Percentiles rank a stretch among this genome's conserved stretches.
Evolutionary conservation across 2,329 filamentous ascomycete species (phyloP).

Genomic region (Fusarium succisae): DNA sequence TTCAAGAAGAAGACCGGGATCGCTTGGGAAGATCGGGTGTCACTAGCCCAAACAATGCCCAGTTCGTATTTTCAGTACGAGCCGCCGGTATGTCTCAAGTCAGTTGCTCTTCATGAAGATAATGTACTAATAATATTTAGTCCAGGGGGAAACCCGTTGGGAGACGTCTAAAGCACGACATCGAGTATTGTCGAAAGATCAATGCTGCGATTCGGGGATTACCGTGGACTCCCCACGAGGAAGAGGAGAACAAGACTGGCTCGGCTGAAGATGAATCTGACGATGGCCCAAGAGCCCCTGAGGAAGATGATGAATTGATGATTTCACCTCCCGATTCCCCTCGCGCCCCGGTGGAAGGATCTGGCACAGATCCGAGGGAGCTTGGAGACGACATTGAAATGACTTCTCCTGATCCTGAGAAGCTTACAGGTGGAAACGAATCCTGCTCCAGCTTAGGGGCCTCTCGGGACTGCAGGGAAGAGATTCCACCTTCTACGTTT

Average conservation of each 20-base stretch:
- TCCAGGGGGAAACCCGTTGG: conserved; percentile 52
- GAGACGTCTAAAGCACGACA: conserved; percentile 44
- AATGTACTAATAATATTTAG: conserved; percentile 34
- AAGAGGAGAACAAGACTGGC: neutral
- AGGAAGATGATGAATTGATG: neutral
- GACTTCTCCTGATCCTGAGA: neutral
- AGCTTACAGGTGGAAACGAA: neutral
- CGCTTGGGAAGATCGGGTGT: conserved; percentile 66
- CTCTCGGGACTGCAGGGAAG: neutral
- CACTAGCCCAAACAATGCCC: conserved; percentile 46
- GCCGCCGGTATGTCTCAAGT: conserved; percentile 55
- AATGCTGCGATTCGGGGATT: conserved; percentile 47
- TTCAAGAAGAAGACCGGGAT: conserved; percentile 68
- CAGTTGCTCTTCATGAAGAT: neutral
- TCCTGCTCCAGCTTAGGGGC: neutral
- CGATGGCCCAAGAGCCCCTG: neutral
- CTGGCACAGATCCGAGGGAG: neutral
- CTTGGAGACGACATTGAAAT: neutral
- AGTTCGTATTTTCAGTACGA: conserved; percentile 53
- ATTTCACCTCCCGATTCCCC: neutral
- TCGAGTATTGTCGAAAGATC: conserved; percentile 47
- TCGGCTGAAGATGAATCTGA: neutral
- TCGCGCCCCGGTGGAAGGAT: neutral
- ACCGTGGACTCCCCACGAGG: conserved; percentile 37
- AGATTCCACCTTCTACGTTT: neutral